phyloP scores from a whole-genome alignment of 2,329 filamentous ascomycete genomes.

The Aureobasidium musti region DNA sequence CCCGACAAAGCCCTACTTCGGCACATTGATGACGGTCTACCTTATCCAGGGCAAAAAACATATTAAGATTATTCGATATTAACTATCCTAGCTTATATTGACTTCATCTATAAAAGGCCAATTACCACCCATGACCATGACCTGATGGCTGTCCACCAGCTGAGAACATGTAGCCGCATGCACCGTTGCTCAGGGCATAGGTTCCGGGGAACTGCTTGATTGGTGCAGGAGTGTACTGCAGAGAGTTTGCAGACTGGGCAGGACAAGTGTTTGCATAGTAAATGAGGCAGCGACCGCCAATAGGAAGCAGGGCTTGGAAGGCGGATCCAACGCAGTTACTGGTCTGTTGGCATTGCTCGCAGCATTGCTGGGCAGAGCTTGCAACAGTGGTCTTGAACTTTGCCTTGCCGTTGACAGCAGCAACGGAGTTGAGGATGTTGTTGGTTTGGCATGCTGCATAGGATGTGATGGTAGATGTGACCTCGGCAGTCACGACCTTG shows the following conservation, averaged over 20 bases:
- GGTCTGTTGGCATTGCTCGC: constrained; percentile 30
- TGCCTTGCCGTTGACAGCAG: constrained; percentile 21
- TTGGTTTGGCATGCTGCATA: constrained; percentile 30
- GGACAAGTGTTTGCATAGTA: constrained; percentile 20
- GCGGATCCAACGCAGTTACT: constrained; percentile 23
- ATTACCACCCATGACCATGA: constrained; percentile 19
- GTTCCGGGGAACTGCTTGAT: neutral
- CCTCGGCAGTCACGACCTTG: constrained; percentile 11
- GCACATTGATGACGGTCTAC: neutral
- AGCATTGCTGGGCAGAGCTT: constrained; percentile 28
- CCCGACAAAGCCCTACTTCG: constrained; percentile 2
- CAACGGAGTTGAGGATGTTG: constrained; percentile 28
- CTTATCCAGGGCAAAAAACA: neutral
- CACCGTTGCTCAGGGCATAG: constrained; percentile 16
- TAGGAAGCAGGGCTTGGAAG: constrained; percentile 16
- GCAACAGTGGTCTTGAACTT: constrained; percentile 27
- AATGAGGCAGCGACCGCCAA: constrained; percentile 22
- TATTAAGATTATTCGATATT: constrained; percentile 1
- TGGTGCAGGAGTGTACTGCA: constrained; percentile 12
- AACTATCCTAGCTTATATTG: neutral
- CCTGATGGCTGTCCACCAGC: neutral
- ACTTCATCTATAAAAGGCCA: constrained; percentile 1
- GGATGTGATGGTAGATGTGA: constrained; percentile 28
- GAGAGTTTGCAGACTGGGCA: constrained; percentile 10
- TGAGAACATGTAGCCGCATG: constrained; percentile 21